Base-by-base conservation (phyloP, 1,284 basidiomycete genomes). In the Binderoboletus segoi region DNA sequence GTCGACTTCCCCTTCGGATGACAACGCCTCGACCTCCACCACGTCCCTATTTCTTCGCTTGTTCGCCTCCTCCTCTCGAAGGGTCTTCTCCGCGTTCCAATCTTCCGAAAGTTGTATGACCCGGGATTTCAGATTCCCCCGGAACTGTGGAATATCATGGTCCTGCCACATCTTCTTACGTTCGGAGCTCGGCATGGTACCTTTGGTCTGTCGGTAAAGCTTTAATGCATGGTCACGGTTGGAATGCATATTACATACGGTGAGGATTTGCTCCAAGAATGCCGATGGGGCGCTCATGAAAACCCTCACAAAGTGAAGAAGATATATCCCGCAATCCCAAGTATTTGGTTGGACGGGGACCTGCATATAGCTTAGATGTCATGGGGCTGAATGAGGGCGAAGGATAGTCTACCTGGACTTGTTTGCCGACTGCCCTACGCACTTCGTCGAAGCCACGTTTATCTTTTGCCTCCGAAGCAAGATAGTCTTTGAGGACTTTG, bases 251-350 rank as follows among this genome's bases (percentile, higher is more conserved):
- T 47, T 50, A 60, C 53, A 66, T 75, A 70, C 67, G 13, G 66
- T 58, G 81, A 86, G 65, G 53, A 89, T 85, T 35, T 77, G 65
- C 10, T 76, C 61, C 50, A 71, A 73, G 48, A 80, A 80, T 8
- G 69, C 64, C 1, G 69, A 65, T 0, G 89, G 85, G 57, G 87
- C 74, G 12, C 67, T 74, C 72, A 93, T 82, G 70, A 94, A 92
- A 2, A 78, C 82, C 59, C 83, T 77, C n/a, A 85, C 86, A 49
- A 91, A 89, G 63, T 94, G 89, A n/a, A 94, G 74, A 11, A 94
- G 75, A 69, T 91, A 94, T 38, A 93, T 67, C 8, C 94, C 94
- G 63, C 94, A 96, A 68, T 96, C 93, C 67, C 88, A 91, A 59
- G 78, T 91, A 70, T 96, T 95, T 8, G 85, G 85, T 68, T 96